Percentiles rank a stretch among this genome's conserved stretches.
Conservation (phyloP, 108 stramenopile species). For the Tribonema minus region DNA sequence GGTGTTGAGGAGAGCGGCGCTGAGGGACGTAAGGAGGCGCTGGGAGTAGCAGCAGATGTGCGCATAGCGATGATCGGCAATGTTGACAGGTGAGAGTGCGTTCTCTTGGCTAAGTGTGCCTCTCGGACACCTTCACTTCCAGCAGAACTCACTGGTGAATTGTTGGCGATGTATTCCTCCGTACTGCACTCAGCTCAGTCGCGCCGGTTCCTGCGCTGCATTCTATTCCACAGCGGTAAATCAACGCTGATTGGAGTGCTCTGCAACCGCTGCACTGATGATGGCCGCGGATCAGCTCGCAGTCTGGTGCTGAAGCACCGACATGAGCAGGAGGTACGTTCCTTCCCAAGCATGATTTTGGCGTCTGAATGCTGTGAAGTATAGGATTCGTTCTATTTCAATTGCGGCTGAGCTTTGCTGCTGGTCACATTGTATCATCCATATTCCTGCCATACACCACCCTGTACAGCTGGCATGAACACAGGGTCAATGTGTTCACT, state of each 20-base stretch:
- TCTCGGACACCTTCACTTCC: background rate
- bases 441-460: background rate
- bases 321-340: constrained; percentile 75
- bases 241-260: constrained; percentile 88
- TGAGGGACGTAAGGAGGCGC: constrained; percentile 1
- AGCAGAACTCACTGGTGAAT: background rate
- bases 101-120: background rate
- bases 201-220: background rate
- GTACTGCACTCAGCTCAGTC: background rate
- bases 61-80: constrained; percentile 96
- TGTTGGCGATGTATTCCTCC: background rate
- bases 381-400: background rate
- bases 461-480: background rate
- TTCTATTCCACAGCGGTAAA: constrained; percentile 62
- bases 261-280: constrained; percentile 80
- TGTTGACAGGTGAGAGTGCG: constrained; percentile 67
- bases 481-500: too few species aligned
- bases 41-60: constrained; percentile 58
- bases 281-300: constrained; percentile 88
- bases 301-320: constrained; percentile 90
- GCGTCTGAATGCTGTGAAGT: background rate
- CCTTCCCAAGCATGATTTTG: too few species aligned
- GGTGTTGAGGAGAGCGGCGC: background rate
- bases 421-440: background rate
- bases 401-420: background rate